Conservation (phyloP, 352 stramenopile species). For the Globisporangium paddicum region DNA sequence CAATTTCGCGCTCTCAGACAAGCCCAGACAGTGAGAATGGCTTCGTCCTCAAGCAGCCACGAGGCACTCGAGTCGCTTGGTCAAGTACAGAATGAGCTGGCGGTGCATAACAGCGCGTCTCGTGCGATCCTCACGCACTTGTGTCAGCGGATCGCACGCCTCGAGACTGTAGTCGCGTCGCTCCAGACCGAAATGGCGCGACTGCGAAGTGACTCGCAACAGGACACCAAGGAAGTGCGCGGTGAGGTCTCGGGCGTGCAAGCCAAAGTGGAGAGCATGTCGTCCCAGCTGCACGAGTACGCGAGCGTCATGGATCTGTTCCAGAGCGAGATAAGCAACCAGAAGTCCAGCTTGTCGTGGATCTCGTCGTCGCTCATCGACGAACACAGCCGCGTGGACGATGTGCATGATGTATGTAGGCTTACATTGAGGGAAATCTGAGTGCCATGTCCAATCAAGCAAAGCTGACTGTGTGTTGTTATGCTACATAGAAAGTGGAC, state of each 20-base stretch:
- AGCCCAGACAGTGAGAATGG: not conserved
- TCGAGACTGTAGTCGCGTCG: slow-evolving; percentile 42
- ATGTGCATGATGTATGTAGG: slow-evolving; percentile 40
- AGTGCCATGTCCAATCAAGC: not conserved
- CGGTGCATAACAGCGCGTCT: slow-evolving; percentile 43
- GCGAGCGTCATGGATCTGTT: slow-evolving; percentile 55
- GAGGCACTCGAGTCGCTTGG: slow-evolving; percentile 26
- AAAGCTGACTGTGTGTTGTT: not conserved
- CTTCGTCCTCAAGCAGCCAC: not conserved
- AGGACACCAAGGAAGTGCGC: slow-evolving; percentile 38
- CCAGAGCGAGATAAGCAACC: slow-evolving; percentile 56
- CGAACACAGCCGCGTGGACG: slow-evolving; percentile 34
- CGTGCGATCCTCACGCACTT: slow-evolving; percentile 60
- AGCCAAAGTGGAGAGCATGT: slow-evolving; percentile 38
- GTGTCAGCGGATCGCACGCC: slow-evolving; percentile 44
- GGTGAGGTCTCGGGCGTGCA: slow-evolving; percentile 43
- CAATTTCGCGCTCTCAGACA: not conserved
- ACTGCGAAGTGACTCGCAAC: slow-evolving; percentile 31
- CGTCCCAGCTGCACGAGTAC: slow-evolving; percentile 53
- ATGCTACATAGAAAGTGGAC: slow-evolving; percentile 52
- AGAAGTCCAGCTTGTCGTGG: slow-evolving; percentile 38
- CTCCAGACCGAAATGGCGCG: slow-evolving; percentile 37
- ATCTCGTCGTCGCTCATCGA: slow-evolving; percentile 48
- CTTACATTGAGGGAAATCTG: not conserved
- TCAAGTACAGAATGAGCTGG: slow-evolving; percentile 46